Base-by-base conservation (phyloP, 2,329 filamentous ascomycete genomes). In the Trichoderma brevicompactum region DNA sequence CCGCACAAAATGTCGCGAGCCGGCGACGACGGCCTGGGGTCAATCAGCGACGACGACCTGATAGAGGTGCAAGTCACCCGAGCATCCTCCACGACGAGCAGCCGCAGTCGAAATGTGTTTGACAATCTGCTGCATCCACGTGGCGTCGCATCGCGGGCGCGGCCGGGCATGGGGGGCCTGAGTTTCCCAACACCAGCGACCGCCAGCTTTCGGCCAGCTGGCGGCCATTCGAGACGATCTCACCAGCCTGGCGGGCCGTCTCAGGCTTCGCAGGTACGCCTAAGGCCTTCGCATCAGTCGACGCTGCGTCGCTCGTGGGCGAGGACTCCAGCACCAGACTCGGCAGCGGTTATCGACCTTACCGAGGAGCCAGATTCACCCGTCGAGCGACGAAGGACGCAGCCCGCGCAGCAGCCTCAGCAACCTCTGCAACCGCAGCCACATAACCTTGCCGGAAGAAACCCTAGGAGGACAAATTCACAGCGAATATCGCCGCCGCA, bases 311-410 rank as follows among this genome's bases (percentile, higher is more conserved):
- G 40, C 15, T 13, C 59, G 3, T 32, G 19, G 15, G 6, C 46
- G 1, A 34, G 36, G 15, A 15, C 48, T 32, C 38, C 59, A 23
- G 34, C n/a, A 23, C 62, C 59, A 34, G 48, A 65, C 4, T 59
- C 74, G 6, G 69, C 74, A 5, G 69, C 76, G 17, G 73, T 84
- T 13, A 85, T 85, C 49, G 83, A 85, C 65, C 72, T 85, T 54
- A 85, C 83, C 0, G 77, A 76, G 9, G 82, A 84, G 68, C 81
- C 82, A 0, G 82, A 84, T 70, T 83, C 81, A 17, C 80, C 81
- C 6, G 67, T 71, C 7, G 70, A 78, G 53, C 75, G 77, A 69
- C 75, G 78, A 48, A 65, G 64, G 23, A 69, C 77, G 62, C 78
- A 72, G 28, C 67, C 65, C 28, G 17, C 77, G 56, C 78, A 72